These are phyloP conservation scores for Kwoniella newhampshirensis DNA, from an alignment of 768 basidiomycete genomes.

Conservation along the genomic window DNA sequence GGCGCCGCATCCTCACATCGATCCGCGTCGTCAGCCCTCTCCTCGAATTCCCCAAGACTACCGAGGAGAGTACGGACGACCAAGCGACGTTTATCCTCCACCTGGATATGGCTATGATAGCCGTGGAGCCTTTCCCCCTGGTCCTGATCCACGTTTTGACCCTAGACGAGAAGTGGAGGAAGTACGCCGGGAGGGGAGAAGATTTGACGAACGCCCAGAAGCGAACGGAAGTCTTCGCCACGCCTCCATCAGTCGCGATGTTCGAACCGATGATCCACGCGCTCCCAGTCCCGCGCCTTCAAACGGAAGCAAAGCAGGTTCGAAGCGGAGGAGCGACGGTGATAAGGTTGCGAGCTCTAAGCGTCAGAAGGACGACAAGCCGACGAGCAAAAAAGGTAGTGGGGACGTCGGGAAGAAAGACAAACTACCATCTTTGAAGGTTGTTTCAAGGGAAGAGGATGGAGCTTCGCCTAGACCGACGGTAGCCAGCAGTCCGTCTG, in stretches of 20 bases:
- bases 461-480: conserved; percentile 16
- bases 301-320: conserved; percentile 28
- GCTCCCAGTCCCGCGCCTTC: conserved; percentile 37
- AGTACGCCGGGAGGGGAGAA: conserved; percentile 22
- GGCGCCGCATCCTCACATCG: conserved; percentile 59
- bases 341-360: conserved; percentile 24
- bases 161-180: conserved; percentile 19
- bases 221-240: conserved; percentile 16
- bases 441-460: conserved; percentile 15
- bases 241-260: conserved; percentile 30
- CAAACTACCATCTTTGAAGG: conserved; percentile 27
- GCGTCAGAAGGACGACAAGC: conserved; percentile 39
- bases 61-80: conserved; percentile 15
- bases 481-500: conserved; percentile 14
- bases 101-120: conserved; percentile 14
- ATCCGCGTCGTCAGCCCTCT: conserved; percentile 25
- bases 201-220: conserved; percentile 16
- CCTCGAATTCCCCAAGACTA: conserved; percentile 24
- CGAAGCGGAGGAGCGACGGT: conserved; percentile 28
- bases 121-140: conserved; percentile 59
- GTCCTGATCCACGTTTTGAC: conserved; percentile 31
- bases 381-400: conserved; percentile 34
- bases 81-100: conserved; percentile 7
- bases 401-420: conserved; percentile 34
- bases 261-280: conserved; percentile 29